Evolutionary conservation across 768 basidiomycete species (phyloP), one percentile per base, ranked within the genome.

Genomic region (Hysterangium stoloniferum): DNA sequence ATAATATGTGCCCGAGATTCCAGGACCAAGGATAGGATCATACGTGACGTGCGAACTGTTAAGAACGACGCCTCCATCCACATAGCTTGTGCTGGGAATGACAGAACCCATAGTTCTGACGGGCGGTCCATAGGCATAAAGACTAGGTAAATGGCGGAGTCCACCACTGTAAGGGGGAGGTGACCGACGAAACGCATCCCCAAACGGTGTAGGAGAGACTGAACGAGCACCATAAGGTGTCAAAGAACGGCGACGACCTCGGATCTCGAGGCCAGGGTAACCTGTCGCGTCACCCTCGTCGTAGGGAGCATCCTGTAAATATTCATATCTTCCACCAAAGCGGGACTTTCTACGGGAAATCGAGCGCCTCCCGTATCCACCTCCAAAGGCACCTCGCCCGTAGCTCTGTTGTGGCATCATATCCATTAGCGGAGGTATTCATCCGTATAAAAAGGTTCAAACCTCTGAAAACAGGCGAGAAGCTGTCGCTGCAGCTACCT

Each of bases 401-500:
- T 45, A 46, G 25, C n/a, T 45, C 33, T 52, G 22, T n/a, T 34
- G 41, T 9, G 19, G 36, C 44, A 36, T 9, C 4, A 27, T 7
- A 4, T 13, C 2, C 2, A n/a, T 43, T 7, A 43, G 9, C 13
- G 17, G 12, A 4, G 8, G 34, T 12, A 20, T 20, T 45, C 9
- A 34, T 29, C n/a, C 8, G 28, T 35, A 34, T 4, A 24, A 42
- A n/a, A 25, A 7, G 44, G 25, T 15, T 32, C 48, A 13, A 24
- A 79, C 79, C 62, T 75, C 68, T 54, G 71, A 72, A 49, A 81
- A 82, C 29, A 84, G 74, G 24, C 72, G 67, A 12, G 77, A 76
- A 1, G 80, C 83, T 0, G 84, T 84, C 35, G 79, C 75, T 15
- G 82, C 83, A 1, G 85, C 84, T 0, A 81, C 68, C 58, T 86